Evolutionary conservation across 2,329 filamentous ascomycete genomes (phyloP), one percentile per base, ranked within the genome.

Genomic region (Monilinia laxa): DNA sequence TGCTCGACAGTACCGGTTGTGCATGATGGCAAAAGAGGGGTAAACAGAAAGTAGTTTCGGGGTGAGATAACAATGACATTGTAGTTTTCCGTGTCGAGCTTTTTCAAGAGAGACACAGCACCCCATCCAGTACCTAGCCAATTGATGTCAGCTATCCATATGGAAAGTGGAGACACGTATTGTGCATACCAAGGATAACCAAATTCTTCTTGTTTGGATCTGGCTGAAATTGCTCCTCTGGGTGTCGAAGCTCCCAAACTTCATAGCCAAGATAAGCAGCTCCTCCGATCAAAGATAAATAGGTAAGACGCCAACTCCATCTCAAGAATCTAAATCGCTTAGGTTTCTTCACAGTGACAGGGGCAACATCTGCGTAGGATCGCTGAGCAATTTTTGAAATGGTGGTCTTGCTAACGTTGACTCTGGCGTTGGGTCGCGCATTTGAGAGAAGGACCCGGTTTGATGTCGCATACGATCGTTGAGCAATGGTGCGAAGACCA

Each of bases 1-100:
- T 98, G 95, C 85, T 99, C 95, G 79, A 99, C 95, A 74, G 92
- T 90, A 75, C 95, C 95, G 72, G 94, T 97, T 63, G 95, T 98
- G 82, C 95, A 99, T 77, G 94, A 98, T 71, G 95, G 95, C 69
- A 99, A 87, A 68, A 99, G 88, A 68, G 95, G 95, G 40, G 95
- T 99, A 85, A 99, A 99, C 73, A 99, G 90, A 88, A 99, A 99
- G 87, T 97, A 99, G 83, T 99, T 99, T 78, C 95, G 92, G 65
- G 95, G 95, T 60, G 95, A 98, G 79, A 99, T 92, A 78, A 99
- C 93, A 77, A 98, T 81, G 79, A 98, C 94, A 79, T 99, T 98
- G 87, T 98, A 99, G 85, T 98, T 96, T 80, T 96, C 91, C 69
- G 94, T 97, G 78, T 99, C 93, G 80, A 99, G 91, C 79, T 96